Evolutionary conservation across 805 yeast genomes (phyloP).

Genomic region (Candida awuae): DNA sequence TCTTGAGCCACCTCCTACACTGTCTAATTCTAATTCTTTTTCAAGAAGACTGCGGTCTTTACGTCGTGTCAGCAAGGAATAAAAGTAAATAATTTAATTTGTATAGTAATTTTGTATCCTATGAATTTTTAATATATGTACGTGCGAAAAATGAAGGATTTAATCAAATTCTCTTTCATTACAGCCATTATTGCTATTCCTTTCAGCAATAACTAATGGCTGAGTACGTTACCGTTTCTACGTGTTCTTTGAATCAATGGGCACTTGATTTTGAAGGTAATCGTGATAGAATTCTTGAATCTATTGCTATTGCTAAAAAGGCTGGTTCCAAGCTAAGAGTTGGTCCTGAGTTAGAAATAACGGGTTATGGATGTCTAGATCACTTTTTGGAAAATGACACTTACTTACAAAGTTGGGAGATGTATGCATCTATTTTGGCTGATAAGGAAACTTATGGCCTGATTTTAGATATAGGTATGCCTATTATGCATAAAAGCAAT

Average conservation of each 20-base stretch:
- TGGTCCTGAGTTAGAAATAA: constrained; percentile 92
- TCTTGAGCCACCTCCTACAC: constrained; percentile 5
- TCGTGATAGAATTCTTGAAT: constrained; percentile 78
- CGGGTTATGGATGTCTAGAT: constrained; percentile 93
- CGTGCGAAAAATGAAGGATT: too few species aligned
- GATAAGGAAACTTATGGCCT: constrained; percentile 68
- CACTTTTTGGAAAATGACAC: constrained; percentile 89
- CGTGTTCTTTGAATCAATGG: constrained; percentile 97
- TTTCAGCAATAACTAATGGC: constrained; percentile 45
- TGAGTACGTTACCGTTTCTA: constrained; percentile 79
- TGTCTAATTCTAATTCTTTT: constrained; percentile 6
- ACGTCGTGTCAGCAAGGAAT: constrained; percentile 17
- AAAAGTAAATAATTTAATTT: neutral
- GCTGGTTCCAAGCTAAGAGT: constrained; percentile 77
- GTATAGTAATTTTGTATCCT: too few species aligned
- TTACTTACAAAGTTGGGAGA: constrained; percentile 89
- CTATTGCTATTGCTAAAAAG: constrained; percentile 68
- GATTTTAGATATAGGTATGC: constrained; percentile 89
- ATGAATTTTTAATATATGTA: neutral
- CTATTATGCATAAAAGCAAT: constrained; percentile 77
- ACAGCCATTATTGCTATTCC: neutral
- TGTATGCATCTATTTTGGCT: constrained; percentile 68
- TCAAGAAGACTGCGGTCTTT: constrained; percentile 22
- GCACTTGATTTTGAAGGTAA: constrained; percentile 97
- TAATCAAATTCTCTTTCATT: neutral